Base-by-base conservation (phyloP, 1,139 yeast genomes). In the Saccharomycopsis phalli region DNA sequence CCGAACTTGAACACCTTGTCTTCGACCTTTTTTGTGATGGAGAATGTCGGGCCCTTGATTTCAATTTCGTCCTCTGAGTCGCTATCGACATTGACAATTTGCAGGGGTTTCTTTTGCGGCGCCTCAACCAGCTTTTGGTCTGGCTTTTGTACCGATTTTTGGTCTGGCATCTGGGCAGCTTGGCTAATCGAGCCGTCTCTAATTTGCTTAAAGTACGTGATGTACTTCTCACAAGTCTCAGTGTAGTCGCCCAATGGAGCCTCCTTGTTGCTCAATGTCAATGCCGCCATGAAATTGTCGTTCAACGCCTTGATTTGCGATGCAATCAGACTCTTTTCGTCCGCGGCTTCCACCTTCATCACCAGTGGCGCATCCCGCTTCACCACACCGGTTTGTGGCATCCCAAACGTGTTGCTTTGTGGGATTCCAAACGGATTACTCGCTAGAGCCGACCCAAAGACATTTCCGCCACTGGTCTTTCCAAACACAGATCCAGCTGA, bases 291-390 rank as follows among this genome's bases (percentile, higher is more conserved):
- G 50, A 86, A 81, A 46, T 69, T 74, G 20, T 73, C 71, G 56
- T 84, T 84, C 54, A 86, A 66, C 1, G 94, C 94, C 52, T 69
- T 73, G 28, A 77, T 56, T 51, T 75, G 74, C 13, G 59, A 42
- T 4, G 48, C 48, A 17, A 36, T 44, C 17, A 29, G 13, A 7
- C 19, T 13, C 11, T 34, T 25, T 4, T 37, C 40, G 17, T 35
- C 26, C 7, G 18, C 19, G 25, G 11, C 19, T 4, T 35, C n/a
- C 14, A 29, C 14, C 8, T 17, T 10, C 4, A 35, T 6, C 7
- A 25, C 36, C 5, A 17, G 16, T 17, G 13, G 21, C 4, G 10
- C 10, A 10, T 20, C 30, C 18, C 23, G 21, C 19, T 20, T 22
- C 7, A 16, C 37, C 17, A 34, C 21, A 3, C 23, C 33, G 22